phyloP scores from a whole-genome alignment of 352 stramenopile species.

The Pythium graminicola region DNA sequence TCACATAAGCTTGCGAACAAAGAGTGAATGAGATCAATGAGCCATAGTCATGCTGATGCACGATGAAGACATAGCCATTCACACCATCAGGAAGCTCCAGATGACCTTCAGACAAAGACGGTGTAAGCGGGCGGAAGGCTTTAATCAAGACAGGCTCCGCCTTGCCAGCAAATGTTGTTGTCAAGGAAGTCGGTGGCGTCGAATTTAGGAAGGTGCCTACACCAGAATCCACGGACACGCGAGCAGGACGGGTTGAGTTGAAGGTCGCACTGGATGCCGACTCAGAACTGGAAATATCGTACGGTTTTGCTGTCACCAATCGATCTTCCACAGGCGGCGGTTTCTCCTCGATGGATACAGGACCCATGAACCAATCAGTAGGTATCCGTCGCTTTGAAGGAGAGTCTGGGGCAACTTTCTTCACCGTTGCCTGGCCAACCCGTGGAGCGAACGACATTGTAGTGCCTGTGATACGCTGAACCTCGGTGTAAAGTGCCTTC shows the following conservation, averaged over 20 bases:
- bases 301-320: constrained; percentile 2
- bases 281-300: constrained; percentile 12
- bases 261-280: constrained; percentile 9
- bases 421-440: constrained; percentile 60
- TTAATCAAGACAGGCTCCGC: constrained; percentile 20
- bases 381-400: constrained; percentile 63
- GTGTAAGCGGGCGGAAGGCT: constrained; percentile 40
- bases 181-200: background rate
- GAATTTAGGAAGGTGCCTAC: constrained; percentile 12
- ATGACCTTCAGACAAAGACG: constrained; percentile 49
- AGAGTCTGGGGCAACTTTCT: constrained; percentile 66
- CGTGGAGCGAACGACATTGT: constrained; percentile 55
- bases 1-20: constrained; percentile 61
- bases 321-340: background rate
- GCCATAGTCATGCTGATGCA: constrained; percentile 76
- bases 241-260: background rate
- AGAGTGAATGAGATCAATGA: constrained; percentile 80
- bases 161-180: constrained; percentile 15
- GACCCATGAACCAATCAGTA: constrained; percentile 69
- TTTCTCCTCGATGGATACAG: constrained; percentile 21
- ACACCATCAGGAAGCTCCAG: constrained; percentile 65
- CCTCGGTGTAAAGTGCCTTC: constrained; percentile 55
- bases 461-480: constrained; percentile 44
- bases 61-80: constrained; percentile 72
- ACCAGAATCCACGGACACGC: constrained; percentile 3